phyloP scores from a whole-genome alignment of 2,329 filamentous ascomycete genomes.

The Xylaria sp. region DNA sequence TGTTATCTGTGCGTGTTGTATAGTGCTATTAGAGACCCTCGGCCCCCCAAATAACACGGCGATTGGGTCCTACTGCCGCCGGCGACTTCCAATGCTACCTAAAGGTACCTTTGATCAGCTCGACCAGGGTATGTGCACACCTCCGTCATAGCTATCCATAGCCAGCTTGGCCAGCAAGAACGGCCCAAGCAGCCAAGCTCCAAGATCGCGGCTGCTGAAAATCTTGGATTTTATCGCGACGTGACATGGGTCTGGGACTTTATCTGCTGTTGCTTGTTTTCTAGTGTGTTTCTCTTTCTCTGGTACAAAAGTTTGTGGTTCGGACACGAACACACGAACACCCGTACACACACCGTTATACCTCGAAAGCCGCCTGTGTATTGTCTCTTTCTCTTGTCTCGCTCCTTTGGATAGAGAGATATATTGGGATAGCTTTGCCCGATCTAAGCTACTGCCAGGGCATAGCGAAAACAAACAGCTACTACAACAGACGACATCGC shows the following conservation, averaged over 20 bases:
- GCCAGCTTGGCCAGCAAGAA: slow-evolving; percentile 27
- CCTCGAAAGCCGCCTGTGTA: slow-evolving; percentile 27
- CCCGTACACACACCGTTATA: not conserved
- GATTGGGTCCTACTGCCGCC: slow-evolving; percentile 8
- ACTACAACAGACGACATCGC: not conserved
- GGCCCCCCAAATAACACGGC: not conserved
- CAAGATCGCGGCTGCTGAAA: slow-evolving; percentile 32
- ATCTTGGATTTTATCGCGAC: slow-evolving; percentile 31
- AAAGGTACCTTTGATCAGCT: slow-evolving; percentile 10
- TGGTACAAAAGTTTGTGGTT: slow-evolving; percentile 17
- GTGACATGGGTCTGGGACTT: slow-evolving; percentile 19
- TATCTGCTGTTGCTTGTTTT: slow-evolving; percentile 9
- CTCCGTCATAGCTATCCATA: slow-evolving; percentile 42
- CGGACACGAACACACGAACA: slow-evolving; percentile 30
- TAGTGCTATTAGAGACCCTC: not conserved
- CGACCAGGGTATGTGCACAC: slow-evolving; percentile 26
- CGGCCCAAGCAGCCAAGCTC: slow-evolving; percentile 23
- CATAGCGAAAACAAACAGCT: not conserved
- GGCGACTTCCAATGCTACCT: not conserved
- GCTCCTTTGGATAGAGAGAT: not conserved
- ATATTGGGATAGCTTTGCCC: not conserved
- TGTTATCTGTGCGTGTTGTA: no score
- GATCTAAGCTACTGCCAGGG: not conserved
- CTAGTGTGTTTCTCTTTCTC: slow-evolving; percentile 9
- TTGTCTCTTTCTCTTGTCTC: not conserved